Evolutionary conservation across 257 asterid genomes (phyloP).

Genomic region (Solanum sejunctum): DNA sequence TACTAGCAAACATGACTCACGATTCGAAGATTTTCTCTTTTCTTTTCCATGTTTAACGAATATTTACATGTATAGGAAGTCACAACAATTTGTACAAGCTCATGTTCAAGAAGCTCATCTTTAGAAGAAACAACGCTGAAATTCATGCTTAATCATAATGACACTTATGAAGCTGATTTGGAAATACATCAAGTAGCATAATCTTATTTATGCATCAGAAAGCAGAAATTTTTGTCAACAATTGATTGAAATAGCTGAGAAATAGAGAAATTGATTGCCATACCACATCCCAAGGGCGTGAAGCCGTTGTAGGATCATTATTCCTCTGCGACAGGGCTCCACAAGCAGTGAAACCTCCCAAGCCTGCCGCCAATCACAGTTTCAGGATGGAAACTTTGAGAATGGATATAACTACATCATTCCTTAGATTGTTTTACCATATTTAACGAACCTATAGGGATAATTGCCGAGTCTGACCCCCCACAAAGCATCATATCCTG

Average conservation of each 20-base stretch:
- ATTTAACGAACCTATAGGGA: constrained; percentile 23
- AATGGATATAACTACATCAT: background rate
- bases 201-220: background rate
- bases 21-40: background rate
- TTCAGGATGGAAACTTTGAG: background rate
- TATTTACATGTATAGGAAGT: background rate
- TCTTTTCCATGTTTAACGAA: background rate
- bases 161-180: background rate
- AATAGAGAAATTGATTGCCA: background rate
- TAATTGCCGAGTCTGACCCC: constrained; percentile 34
- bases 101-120: background rate
- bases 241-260: background rate
- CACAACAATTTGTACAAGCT: background rate
- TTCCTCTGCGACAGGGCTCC: constrained; percentile 27
- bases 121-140: background rate
- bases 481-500: constrained; percentile 47
- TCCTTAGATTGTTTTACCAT: background rate
- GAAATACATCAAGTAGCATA: background rate
- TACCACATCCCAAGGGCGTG: constrained; percentile 39
- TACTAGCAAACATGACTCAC: background rate
- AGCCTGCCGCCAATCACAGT: constrained; percentile 8
- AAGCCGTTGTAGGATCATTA: constrained; percentile 31
- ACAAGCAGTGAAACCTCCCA: constrained; percentile 41
- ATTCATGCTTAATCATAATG: background rate
- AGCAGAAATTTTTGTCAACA: background rate